Conservation (phyloP, 1,139 yeast genomes). For the Yamadazyma sp. region DNA sequence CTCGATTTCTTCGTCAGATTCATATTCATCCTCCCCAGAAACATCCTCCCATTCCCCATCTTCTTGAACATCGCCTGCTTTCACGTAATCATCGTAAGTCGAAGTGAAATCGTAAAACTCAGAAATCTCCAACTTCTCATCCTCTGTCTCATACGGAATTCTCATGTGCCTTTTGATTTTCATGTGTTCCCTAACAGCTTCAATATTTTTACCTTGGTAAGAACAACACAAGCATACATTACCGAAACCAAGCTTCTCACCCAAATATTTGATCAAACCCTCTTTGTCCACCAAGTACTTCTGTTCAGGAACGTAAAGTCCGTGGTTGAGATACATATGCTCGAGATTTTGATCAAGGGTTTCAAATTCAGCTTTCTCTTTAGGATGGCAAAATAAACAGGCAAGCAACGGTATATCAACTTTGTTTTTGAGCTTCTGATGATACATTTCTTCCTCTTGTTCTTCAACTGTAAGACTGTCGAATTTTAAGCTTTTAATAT, state of each 20-base stretch:
- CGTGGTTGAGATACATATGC: constrained; percentile 79
- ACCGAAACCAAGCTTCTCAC: constrained; percentile 83
- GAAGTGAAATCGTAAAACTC: constrained; percentile 85
- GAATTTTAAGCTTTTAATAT: constrained; percentile 14
- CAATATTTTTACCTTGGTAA: constrained; percentile 79
- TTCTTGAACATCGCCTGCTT: constrained; percentile 23
- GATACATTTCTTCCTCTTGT: constrained; percentile 50
- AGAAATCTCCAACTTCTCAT: constrained; percentile 76
- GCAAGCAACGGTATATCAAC: constrained; percentile 71
- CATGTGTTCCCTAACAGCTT: constrained; percentile 92
- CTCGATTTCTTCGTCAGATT: constrained; percentile 44
- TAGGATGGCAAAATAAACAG: constrained; percentile 75
- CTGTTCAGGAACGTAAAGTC: constrained; percentile 83
- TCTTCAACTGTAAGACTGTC: constrained; percentile 33
- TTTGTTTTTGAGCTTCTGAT: constrained; percentile 57
- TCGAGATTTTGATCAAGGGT: constrained; percentile 61
- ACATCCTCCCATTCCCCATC: constrained; percentile 50
- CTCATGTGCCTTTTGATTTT: constrained; percentile 79
- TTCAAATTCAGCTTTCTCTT: constrained; percentile 34
- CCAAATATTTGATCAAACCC: constrained; percentile 74
- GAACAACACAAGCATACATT: constrained; percentile 81
- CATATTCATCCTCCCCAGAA: constrained; percentile 46
- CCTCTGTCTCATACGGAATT: constrained; percentile 83
- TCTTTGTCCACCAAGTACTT: constrained; percentile 64
- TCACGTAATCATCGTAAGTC: constrained; percentile 44